phyloP scores from a whole-genome alignment of 2,329 filamentous ascomycete genomes.

The Fusarium ambrosium region DNA sequence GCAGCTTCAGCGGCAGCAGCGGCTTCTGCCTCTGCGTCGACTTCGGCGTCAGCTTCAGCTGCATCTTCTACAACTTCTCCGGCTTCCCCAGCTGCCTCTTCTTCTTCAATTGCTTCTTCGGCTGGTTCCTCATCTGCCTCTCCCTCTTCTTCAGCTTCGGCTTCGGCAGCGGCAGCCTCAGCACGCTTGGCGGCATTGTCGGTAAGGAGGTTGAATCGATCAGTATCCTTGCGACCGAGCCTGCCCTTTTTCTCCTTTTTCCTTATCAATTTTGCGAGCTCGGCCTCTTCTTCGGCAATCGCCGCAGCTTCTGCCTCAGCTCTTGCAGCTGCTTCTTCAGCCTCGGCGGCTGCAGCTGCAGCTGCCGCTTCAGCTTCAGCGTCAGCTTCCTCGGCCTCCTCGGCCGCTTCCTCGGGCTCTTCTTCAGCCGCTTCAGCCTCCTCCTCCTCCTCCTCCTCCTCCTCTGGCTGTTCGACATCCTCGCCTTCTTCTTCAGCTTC shows the following conservation, averaged over 20 bases:
- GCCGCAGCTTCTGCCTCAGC: constrained; percentile 46
- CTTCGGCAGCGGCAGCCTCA: constrained; percentile 29
- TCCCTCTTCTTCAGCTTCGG: constrained; percentile 26
- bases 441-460: constrained; percentile 42
- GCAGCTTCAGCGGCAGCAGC: constrained; percentile 38
- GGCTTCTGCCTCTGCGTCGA: constrained; percentile 48
- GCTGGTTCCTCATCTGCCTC: constrained; percentile 33
- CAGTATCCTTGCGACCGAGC: constrained; percentile 42
- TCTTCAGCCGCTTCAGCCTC: constrained; percentile 37
- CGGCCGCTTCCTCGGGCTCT: constrained; percentile 47
- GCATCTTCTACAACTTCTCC: constrained; percentile 47
- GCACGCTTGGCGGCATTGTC: constrained; percentile 32
- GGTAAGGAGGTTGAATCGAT: constrained; percentile 24
- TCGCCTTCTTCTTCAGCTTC: constrained; percentile 45
- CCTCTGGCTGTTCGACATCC: constrained; percentile 41
- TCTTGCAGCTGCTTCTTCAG: constrained; percentile 21
- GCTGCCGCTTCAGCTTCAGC: constrained; percentile 49
- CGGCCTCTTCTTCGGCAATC: constrained; percentile 49
- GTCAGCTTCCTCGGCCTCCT: constrained; percentile 22
- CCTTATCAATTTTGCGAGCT: constrained; percentile 56
- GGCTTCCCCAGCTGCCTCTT: constrained; percentile 34
- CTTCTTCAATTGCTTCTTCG: constrained; percentile 2
- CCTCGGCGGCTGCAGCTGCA: constrained; percentile 42
- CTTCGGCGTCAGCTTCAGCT: constrained; percentile 12
- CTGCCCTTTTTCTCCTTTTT: constrained; percentile 53